Evolutionary conservation across 768 basidiomycete genomes (phyloP), one percentile per base, ranked within the genome.

Genomic region (Sarcodon sp.): DNA sequence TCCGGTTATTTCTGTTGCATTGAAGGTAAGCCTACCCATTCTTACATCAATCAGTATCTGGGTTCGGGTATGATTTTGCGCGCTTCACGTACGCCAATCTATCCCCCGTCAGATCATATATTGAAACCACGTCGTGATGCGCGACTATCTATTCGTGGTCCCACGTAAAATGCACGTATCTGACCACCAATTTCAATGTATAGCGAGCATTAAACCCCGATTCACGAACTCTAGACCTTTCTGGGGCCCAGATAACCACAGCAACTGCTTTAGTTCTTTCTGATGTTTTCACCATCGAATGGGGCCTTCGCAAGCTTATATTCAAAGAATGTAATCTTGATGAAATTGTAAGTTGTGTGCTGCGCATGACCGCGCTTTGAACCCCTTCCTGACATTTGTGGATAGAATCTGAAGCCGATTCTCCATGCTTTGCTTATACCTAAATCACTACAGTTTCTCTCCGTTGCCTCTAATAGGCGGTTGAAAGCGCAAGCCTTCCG

Each of bases 221-320:
- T 37, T 87, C 89, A 0, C 75, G 88, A 13, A 71, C 80, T 0
- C 73, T 92, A 13, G 85, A 91, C 61, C 68, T 90, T n/a, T 83
- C 89, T 2, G 77, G 85, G 8, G 77, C 84, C 16, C 83, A 82
- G 55, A 71, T 98, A 15, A 84, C 77, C 0, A 62, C 72, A 1
- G 72, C 79, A 1, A 70, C 77, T 0, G 84, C 89, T 0, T 80
- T 83, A 10, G 80, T 91, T 13, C 72, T 99, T 13, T 84, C 94
- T 0, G 94, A 98, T 63, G 79, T 96, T 11, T 80, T 98, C 53
- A 78, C 80, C 7, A 83, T 96, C 49, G 90, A 97, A 63, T 97
- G 92, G 87, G 93, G 92, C 0, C 67, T 96, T 15, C 71, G 84
- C 27, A 93, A 90, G 57, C 68, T 94, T 16, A 80, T 85, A 0